Evolutionary conservation across 2,329 filamentous ascomycete species (phyloP), one percentile per base, ranked within the genome.

Genomic region (Huntiella omanensis): DNA sequence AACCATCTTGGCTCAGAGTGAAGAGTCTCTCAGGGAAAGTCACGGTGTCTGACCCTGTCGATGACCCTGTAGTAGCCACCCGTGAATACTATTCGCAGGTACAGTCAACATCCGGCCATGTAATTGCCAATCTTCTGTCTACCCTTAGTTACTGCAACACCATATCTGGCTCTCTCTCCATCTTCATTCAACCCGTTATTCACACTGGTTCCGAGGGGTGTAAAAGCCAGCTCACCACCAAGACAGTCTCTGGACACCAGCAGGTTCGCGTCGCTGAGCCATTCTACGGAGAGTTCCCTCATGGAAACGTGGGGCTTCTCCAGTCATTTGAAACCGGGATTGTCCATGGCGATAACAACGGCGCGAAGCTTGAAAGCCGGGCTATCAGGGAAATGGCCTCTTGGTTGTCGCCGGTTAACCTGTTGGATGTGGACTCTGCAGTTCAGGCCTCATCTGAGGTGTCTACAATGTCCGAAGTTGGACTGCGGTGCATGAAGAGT

Each of bases 401-500:
- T 10, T 43, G 40, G 40, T 11, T 43, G 1, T 16, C 28, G 8
- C 28, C 40, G 12, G 28, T 34, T 34, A 16, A 33, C 4, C 5
- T 43, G 11, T 13, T 10, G 19, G 32, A 16, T 8, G 6, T 4
- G 15, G 40, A 15, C 15, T 32, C 12, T 13, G 32, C n/a, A 4
- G 10, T 16, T 19, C 1, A 28, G 40, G 11, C n/a, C 4, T 13
- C 34, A 1, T n/a, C 28, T 6, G 13, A 35, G 6, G 22, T 28
- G 10, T 28, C 38, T 40, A 16, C 38, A 19, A n/a, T 37, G 3
- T 37, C 35, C 11, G 16, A 13, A 11, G 35, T n/a, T 7, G 35
- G 43, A 10, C 13, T 45, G n/a, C 15, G 10, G 33, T 45, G 43
- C 22, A 10, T 45, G 5, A 45, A 45, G 43, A 45, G 43, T 39